Base-by-base conservation (phyloP, 495 filamentous ascomycete genomes). In the Penicillium soppii region DNA sequence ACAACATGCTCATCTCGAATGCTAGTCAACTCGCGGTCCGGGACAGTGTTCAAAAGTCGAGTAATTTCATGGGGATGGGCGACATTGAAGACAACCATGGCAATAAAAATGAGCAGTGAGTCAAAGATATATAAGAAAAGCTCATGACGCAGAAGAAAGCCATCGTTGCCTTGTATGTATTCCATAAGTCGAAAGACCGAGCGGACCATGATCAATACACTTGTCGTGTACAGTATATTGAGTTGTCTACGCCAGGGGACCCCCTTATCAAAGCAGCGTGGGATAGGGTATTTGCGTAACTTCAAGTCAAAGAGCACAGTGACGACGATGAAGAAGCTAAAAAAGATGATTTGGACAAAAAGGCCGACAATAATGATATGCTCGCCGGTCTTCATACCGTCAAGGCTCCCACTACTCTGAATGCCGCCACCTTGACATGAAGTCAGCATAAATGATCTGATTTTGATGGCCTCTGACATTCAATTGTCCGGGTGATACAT, bases 71-170 rank as follows among this genome's bases (percentile, higher is more conserved):
- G 53, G n/a, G 59, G 59, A 51, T 62, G 59, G 16, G 41, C 44
- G 9, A 67, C 29, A 47, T 68, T 77, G 50, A 83, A 80, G 3
- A 79, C 38, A 0, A 75, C 52, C 63, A 79, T 76, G 15, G 75
- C 77, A 1, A 55, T 4, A 25, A 79, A 48, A 76, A 87, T 86
- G 19, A 80, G 57, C 22, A 70, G 26, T 30, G 73, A 62, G 57
- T 88, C 84, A 51, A 86, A 85, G 3, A 84, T 50, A 58, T 84
- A 86, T 36, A 86, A 43, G 52, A 74, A 76, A 55, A 73, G 69
- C 66, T 87, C 84, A 41, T 79, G 71, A 12, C 40, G 51, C 36
- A 84, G 45, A 15, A 78, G 37, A 43, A 61, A 71, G 1, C 82
- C 81, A 5, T 67, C 56, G 27, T 74, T 54, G 0, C 84, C 83